Evolutionary conservation across 1,139 yeast species (phyloP).

Genomic region (Kodamaea sp.): DNA sequence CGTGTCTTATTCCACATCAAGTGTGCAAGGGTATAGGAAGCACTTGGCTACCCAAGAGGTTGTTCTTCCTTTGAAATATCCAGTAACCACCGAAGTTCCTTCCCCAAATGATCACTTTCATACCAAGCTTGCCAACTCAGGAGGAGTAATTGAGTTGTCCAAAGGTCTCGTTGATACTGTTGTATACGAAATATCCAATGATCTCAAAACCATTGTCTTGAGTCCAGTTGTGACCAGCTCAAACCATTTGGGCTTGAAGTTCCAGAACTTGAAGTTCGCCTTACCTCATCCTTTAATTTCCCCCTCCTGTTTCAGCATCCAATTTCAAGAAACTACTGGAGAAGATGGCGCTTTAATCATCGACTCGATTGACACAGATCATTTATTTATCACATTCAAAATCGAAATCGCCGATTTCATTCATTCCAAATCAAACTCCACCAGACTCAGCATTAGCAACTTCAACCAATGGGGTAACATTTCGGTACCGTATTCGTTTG

Average conservation of each 20-base stretch:
- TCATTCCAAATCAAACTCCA: conserved; percentile 14
- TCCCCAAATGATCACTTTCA: conserved; percentile 28
- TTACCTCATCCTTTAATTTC: conserved; percentile 39
- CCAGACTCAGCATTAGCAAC: conserved; percentile 25
- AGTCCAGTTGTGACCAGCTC: conserved; percentile 29
- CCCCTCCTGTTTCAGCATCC: conserved; percentile 23
- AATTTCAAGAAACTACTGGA: conserved; percentile 6
- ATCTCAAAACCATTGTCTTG: conserved; percentile 30
- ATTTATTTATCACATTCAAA: conserved; percentile 35
- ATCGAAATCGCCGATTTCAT: conserved; percentile 35
- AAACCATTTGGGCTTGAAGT: conserved; percentile 25
- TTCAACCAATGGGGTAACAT: conserved; percentile 60
- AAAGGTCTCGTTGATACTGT: conserved; percentile 25
- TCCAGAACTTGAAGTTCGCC: conserved; percentile 29
- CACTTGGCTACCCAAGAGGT: conserved; percentile 24
- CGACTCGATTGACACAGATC: conserved; percentile 23
- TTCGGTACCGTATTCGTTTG: conserved; percentile 74
- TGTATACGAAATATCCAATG: conserved; percentile 31
- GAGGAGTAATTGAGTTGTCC: conserved; percentile 25
- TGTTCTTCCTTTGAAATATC: conserved; percentile 36
- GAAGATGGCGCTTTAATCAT: conserved; percentile 20
- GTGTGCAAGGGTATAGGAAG: conserved; percentile 25
- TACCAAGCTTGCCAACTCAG: conserved; percentile 22
- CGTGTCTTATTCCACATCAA: conserved; percentile 22
- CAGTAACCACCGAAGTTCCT: conserved; percentile 5